Base-by-base conservation (phyloP, 768 basidiomycete genomes). In the Sporobolomyces phaffii region DNA sequence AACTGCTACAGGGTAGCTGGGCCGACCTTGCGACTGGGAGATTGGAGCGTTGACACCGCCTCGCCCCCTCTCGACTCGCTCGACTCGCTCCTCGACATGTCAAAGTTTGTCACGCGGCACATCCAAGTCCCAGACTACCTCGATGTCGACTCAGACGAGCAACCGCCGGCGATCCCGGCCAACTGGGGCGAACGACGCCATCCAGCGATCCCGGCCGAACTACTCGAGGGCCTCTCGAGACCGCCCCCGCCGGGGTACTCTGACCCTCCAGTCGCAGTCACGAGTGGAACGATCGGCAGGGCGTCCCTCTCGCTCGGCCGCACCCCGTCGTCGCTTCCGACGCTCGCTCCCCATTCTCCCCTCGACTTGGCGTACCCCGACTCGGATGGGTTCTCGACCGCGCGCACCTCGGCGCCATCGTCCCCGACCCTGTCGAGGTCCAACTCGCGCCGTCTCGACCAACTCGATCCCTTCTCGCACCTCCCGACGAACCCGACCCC, bases 151-250 rank as follows among this genome's bases (percentile, higher is more conserved):
- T 26, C 14, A 17, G 9, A 36, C 29, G 11, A 45, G 60, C 28
- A 9, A 43, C 26, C 2, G 33, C 22, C 49, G 31, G 5, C 8
- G 59, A 47, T n/a, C 48, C n/a, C 47, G 11, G n/a, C n/a, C n/a
- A n/a, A n/a, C n/a, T n/a, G n/a, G n/a, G n/a, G n/a, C n/a, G n/a
- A 6, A 7, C 45, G 26, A 1, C 33, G 47, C 0, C 34, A 44
- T 1, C 68, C 68, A 1, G 62, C 59, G 4, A 41, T 69, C 1
- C 68, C 68, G 8, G 13, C 31, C 34, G 49, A 52, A 22, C 49
- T 70, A 24, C 38, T 70, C 22, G 60, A 62, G n/a, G 60, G 60
- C 5, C 56, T 70, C 38, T 34, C 63, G 43, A 43, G 69, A 8
- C 49, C 45, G 11, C 69, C 64, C 9, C 63, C 56, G 8, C 26